Evolutionary conservation across 2,329 filamentous ascomycete genomes (phyloP).

Genomic region (Lasiodiplodia sp.): DNA sequence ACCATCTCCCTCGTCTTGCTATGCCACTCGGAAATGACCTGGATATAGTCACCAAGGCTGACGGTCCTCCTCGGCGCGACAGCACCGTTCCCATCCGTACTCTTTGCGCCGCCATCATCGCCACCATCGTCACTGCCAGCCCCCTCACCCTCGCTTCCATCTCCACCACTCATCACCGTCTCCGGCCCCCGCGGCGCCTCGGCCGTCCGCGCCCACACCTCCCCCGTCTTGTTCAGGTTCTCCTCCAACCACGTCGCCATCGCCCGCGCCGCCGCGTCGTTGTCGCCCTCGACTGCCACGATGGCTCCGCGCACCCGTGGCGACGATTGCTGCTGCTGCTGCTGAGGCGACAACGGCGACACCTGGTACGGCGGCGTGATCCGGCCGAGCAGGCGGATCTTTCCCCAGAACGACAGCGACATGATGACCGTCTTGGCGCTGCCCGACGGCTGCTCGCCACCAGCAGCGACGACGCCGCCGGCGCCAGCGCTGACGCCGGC

Average conservation of each 20-base stretch:
- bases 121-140: not conserved
- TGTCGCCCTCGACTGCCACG: conserved; percentile 82
- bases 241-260: conserved; percentile 70
- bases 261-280: conserved; percentile 66
- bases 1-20: conserved; percentile 75
- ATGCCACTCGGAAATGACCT: conserved; percentile 77
- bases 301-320: conserved; percentile 73
- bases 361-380: conserved; percentile 71
- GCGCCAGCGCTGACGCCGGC: not conserved
- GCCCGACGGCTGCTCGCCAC: conserved; percentile 62
- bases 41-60: conserved; percentile 65
- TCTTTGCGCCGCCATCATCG: conserved; percentile 30
- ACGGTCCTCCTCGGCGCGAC: conserved; percentile 30
- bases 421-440: conserved; percentile 70
- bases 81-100: not conserved
- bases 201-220: conserved; percentile 58
- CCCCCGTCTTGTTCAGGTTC: conserved; percentile 59
- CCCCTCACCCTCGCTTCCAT: not conserved
- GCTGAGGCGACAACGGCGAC: conserved; percentile 25
- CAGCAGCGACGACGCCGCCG: not conserved
- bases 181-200: conserved; percentile 55
- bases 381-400: conserved; percentile 76
- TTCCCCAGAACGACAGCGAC: conserved; percentile 70
- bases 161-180: conserved; percentile 22
- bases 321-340: conserved; percentile 26